Evolutionary conservation across 306 rosid species (phyloP), one percentile per base, ranked within the genome.

Genomic region (Rosa chinensis): DNA sequence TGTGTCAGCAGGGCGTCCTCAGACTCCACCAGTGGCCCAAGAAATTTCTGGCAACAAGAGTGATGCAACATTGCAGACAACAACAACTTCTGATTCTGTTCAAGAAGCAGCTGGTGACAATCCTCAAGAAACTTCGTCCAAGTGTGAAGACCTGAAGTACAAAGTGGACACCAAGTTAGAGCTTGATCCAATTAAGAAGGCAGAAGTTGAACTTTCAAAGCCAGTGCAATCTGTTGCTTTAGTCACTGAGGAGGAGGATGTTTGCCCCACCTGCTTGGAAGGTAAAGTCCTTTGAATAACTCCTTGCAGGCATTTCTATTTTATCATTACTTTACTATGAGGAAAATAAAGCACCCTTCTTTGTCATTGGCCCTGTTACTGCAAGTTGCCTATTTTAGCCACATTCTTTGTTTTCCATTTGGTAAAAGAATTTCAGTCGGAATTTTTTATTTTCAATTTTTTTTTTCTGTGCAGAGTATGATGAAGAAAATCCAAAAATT

Each of bases 231-330:
- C 93, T 80, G 63, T 81, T 73, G 78, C 28, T 82, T 78, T 87
- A 69, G 86, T 78, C 6, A 42, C 21, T 6, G 96, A 90, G 78
- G 98, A 96, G 81, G 98, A 91, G 85, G 99, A 94, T 78, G 82
- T 16, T 66, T 96, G 99, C 81, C 99, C 98, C 50, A 90, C 88
- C 82, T 96, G 99, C 88, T 91, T 96, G 89, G 99, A 96, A 83
- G 99, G 99, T 96, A 84, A 89, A 52, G 71, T 77, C 70, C 56
- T 21, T 74, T 20, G 5, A 62, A 42, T 66, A 78, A 72, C 77
- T 79, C 45, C 48, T 71, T 70, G 45, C 20, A 44, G 37, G 17
- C 5, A 70, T 14, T 13, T 47, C 25, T 49, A 13, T 75, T 42
- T 7, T 8, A 16, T 63, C 5, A 17, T 56, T 74, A n/a, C 52